Percentiles rank a stretch among this genome's conserved stretches.
Conservation (phyloP, 202 grass and related monocot species). For the Dendrocalamus latiflorus region DNA sequence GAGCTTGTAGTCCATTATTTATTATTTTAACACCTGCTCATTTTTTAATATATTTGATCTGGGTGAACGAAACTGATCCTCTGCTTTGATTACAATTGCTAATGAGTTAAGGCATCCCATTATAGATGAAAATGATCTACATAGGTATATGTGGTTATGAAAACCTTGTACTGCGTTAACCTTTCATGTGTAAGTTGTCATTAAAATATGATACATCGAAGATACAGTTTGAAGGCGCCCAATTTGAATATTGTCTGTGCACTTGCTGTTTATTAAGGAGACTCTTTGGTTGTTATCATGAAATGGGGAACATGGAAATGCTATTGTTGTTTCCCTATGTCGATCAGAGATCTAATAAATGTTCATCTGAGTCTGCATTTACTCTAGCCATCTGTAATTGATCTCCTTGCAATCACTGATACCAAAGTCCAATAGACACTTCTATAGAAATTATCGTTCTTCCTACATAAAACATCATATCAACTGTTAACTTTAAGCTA, state of each 20-base stretch:
- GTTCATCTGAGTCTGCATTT: background rate
- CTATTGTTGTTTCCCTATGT: background rate
- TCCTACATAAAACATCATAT: background rate
- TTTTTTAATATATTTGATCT: background rate
- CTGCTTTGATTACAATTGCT: background rate
- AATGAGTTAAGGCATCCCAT: background rate
- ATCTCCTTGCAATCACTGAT: background rate
- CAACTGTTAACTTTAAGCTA: background rate
- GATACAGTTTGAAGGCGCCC: background rate
- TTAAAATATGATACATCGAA: background rate
- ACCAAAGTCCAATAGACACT: background rate
- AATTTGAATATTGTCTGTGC: background rate
- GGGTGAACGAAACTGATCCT: background rate
- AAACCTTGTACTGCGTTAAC: conserved; percentile 9
- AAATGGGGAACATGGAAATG: background rate
- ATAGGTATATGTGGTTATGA: background rate
- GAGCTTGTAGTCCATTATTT: background rate
- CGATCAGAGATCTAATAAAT: background rate
- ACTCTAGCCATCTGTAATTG: background rate
- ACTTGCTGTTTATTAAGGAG: background rate
- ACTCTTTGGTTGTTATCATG: background rate
- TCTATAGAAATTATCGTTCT: background rate
- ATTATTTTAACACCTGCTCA: background rate
- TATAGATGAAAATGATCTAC: background rate
- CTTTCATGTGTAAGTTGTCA: background rate